Evolutionary conservation across 2,329 filamentous ascomycete genomes (phyloP).

Genomic region (Aspergillus persii): DNA sequence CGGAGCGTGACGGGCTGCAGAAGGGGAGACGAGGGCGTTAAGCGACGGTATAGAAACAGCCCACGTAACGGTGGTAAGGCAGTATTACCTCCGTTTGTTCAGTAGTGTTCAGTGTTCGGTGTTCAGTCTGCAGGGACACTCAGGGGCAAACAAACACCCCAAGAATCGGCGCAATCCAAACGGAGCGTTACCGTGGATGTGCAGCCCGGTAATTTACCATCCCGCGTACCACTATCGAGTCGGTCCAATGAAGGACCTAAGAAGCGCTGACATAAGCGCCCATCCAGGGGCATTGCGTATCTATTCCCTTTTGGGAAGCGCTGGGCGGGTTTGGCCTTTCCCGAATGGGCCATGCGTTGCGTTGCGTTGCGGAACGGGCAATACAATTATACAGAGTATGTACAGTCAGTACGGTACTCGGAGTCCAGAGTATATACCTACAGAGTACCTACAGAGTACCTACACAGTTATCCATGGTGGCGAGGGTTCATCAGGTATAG

Average conservation of each 20-base stretch:
- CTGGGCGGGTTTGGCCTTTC: slow-evolving; percentile 5
- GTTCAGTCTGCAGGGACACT: no score
- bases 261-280: slow-evolving; percentile 5
- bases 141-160: no score
- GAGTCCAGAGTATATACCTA: no score
- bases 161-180: not conserved
- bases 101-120: no score
- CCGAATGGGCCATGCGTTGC: not conserved
- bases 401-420: no score
- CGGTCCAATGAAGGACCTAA: slow-evolving; percentile 10
- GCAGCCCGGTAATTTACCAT: slow-evolving; percentile 16
- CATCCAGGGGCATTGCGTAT: slow-evolving; percentile 12
- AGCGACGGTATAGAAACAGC: slow-evolving; percentile 2
- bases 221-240: slow-evolving; percentile 11
- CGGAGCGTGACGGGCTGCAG: not conserved
- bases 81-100: no score
- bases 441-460: no score
- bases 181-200: slow-evolving; percentile 16
- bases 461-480: not conserved
- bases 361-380: no score
- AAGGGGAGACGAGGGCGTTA: not conserved
- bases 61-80: not conserved
- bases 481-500: not conserved
- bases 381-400: not conserved
- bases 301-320: slow-evolving; percentile 6